Conservation (phyloP, 306 rosid species). For the Cucurbita maxima region DNA sequence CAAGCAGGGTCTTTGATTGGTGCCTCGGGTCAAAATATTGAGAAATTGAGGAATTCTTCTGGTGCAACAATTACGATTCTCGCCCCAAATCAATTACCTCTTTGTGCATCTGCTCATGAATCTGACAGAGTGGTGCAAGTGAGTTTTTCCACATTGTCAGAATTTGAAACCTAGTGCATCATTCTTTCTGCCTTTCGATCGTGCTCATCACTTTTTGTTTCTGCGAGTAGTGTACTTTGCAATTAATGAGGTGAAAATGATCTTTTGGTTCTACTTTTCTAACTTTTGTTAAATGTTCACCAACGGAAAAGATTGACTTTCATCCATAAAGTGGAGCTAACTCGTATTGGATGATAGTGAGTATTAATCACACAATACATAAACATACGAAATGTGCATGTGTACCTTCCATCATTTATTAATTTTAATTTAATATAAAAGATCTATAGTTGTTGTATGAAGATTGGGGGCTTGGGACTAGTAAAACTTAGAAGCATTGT, state of each 20-base stretch:
- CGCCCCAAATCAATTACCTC: conserved; percentile 75
- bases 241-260: not conserved
- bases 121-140: conserved; percentile 98
- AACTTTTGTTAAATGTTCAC: not conserved
- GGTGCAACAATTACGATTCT: conserved; percentile 71
- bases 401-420: too few species aligned
- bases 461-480: too few species aligned
- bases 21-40: conserved; percentile 84
- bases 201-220: not conserved
- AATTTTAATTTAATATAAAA: too few species aligned
- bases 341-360: not conserved
- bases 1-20: conserved; percentile 92
- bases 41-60: conserved; percentile 70
- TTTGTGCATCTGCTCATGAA: conserved; percentile 91
- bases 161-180: not conserved
- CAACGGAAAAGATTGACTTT: not conserved
- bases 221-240: not conserved
- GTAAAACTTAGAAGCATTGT: too few species aligned
- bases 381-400: too few species aligned
- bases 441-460: too few species aligned
- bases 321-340: not conserved
- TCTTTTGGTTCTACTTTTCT: not conserved
- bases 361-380: not conserved
- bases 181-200: not conserved
- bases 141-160: conserved; percentile 9